Percentiles rank a stretch among this genome's conserved stretches.
These are phyloP conservation scores for Solanum pinnatisectum DNA, from an alignment of 257 asterid species.

Conservation along the genomic window DNA sequence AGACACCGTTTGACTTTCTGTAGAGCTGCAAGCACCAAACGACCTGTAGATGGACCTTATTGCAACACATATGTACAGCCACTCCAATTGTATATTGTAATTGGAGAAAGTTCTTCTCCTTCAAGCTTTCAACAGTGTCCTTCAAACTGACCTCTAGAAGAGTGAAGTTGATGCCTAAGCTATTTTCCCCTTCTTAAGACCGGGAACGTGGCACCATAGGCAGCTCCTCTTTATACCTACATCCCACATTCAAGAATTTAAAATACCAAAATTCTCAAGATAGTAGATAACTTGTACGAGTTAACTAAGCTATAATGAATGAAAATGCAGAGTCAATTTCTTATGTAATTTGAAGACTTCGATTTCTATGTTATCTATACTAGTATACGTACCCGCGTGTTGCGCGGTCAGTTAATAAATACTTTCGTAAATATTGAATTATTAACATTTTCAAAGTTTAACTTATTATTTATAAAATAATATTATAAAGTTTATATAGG, in stretches of 20 bases:
- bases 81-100: neutral
- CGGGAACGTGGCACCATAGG: neutral
- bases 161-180: neutral
- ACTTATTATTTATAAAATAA: too few species aligned
- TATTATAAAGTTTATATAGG: too few species aligned
- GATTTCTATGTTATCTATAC: neutral
- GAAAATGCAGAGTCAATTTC: neutral
- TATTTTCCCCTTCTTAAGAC: neutral
- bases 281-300: neutral
- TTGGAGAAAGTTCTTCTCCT: constrained; percentile 11
- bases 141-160: neutral
- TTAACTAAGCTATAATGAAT: neutral
- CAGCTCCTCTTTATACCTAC: constrained; percentile 4
- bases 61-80: neutral
- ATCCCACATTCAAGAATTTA: neutral
- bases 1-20: neutral
- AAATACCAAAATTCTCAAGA: neutral
- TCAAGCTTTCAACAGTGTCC: constrained; percentile 16
- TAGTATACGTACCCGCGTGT: too few species aligned
- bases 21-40: neutral
- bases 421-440: too few species aligned
- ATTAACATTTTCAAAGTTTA: too few species aligned
- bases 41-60: neutral
- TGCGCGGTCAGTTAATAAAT: too few species aligned
- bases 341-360: neutral